Evolutionary conservation across 352 stramenopile genomes (phyloP).

Genomic region (Peronospora destructor): DNA sequence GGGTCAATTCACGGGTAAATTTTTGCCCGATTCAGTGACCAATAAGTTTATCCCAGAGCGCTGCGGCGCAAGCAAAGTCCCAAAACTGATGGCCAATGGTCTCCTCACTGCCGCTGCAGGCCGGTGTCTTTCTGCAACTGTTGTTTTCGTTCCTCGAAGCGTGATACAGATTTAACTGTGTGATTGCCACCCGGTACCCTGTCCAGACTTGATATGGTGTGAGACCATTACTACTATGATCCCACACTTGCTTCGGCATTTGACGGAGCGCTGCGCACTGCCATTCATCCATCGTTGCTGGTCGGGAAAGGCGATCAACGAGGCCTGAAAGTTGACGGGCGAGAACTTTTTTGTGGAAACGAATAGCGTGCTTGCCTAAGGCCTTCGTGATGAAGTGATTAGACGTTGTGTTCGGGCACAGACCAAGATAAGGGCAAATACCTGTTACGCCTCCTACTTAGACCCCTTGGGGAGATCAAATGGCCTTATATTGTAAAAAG

Average conservation of each 20-base stretch:
- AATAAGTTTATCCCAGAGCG: not conserved
- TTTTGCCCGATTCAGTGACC: not conserved
- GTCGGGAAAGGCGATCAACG: not conserved
- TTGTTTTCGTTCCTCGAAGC: not conserved
- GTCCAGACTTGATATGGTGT: not conserved
- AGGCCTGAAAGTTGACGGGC: not conserved
- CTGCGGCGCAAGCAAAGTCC: not conserved
- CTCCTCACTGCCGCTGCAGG: not conserved
- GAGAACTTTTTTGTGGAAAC: not conserved
- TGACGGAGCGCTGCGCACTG: not conserved
- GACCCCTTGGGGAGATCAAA: too few relatives aligned
- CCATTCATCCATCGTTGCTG: not conserved
- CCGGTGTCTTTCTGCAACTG: not conserved
- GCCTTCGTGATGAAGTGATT: not conserved
- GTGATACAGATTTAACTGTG: slow-evolving; percentile 1
- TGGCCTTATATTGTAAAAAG: too few relatives aligned
- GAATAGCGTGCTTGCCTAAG: not conserved
- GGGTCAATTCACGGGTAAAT: too few relatives aligned
- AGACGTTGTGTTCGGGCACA: not conserved
- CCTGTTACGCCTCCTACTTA: too few relatives aligned
- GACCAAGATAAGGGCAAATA: too few relatives aligned
- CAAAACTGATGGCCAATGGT: not conserved
- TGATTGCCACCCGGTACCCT: not conserved
- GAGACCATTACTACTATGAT: not conserved
- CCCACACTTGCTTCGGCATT: not conserved